Evolutionary conservation across 2,329 filamentous ascomycete species (phyloP).

Genomic region (Epichloe gansuensis): DNA sequence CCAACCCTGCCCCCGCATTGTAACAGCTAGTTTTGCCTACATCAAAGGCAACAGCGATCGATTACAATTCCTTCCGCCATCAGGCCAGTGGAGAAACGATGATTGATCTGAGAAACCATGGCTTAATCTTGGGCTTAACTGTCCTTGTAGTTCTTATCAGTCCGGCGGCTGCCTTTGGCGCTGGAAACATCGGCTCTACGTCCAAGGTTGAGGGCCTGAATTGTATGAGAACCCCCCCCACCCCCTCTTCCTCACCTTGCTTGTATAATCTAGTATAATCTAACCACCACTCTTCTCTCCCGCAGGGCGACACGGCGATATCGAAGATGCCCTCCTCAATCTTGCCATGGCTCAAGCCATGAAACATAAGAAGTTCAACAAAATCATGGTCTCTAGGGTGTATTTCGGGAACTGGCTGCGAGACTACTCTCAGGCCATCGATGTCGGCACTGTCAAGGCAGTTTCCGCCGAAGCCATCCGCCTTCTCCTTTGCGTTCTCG

Average conservation of each 20-base stretch:
- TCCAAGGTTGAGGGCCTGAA: slow-evolving; percentile 76
- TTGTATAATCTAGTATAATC: neutral
- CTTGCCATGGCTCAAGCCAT: slow-evolving; percentile 45
- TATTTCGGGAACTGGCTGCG: slow-evolving; percentile 96
- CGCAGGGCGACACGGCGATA: slow-evolving; percentile 73
- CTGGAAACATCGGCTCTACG: slow-evolving; percentile 75
- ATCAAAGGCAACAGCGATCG: neutral
- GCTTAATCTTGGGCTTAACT: slow-evolving; percentile 41
- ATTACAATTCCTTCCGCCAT: neutral
- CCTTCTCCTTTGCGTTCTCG: slow-evolving; percentile 76
- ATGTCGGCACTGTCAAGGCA: slow-evolving; percentile 83
- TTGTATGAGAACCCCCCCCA: slow-evolving; percentile 36
- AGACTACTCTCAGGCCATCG: slow-evolving; percentile 89
- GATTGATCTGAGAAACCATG: slow-evolving; percentile 35
- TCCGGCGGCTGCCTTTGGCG: slow-evolving; percentile 68
- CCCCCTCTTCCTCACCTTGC: neutral
- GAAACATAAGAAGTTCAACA: slow-evolving; percentile 68
- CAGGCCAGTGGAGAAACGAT: slow-evolving; percentile 20
- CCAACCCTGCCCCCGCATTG: neutral
- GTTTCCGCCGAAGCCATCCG: slow-evolving; percentile 86
- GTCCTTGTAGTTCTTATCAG: slow-evolving; percentile 55
- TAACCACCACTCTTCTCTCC: neutral
- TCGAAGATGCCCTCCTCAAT: slow-evolving; percentile 77
- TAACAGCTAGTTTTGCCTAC: neutral
- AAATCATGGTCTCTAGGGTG: slow-evolving; percentile 75